A percentile compares a stretch with the other conserved stretches of the same genome.
phyloP scores from a whole-genome alignment of 1,284 basidiomycete species.

The Sporisorium sorghi region DNA sequence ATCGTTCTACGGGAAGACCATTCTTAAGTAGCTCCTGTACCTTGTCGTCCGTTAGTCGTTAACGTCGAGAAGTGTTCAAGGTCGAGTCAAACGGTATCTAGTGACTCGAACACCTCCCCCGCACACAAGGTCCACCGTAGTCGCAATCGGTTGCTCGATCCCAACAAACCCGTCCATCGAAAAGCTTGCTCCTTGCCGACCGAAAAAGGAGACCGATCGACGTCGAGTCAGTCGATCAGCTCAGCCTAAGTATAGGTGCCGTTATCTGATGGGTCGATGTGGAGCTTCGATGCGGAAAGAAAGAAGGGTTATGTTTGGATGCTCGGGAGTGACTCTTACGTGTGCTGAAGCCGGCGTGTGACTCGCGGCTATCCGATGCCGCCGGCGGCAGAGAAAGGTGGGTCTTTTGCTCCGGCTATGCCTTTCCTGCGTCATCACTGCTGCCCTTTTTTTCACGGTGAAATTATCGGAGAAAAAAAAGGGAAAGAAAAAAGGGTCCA shows the following conservation, averaged over 20 bases:
- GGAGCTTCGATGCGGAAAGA: no score
- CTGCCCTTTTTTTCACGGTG: slow-evolving; percentile 4
- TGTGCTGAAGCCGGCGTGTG: no score
- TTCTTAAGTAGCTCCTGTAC: background rate
- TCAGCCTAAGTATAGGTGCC: no score
- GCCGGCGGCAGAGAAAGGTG: background rate
- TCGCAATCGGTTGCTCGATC: background rate
- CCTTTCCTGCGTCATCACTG: background rate
- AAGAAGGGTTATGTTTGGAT: background rate
- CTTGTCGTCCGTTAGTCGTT: no score
- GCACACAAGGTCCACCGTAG: background rate
- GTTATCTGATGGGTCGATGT: no score
- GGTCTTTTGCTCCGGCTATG: background rate
- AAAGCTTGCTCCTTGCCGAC: background rate
- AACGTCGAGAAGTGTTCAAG: background rate
- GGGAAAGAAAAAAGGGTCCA: background rate
- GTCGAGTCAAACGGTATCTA: background rate
- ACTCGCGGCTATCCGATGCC: no score
- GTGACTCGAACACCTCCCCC: background rate
- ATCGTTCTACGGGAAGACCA: background rate
- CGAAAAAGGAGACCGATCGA: background rate
- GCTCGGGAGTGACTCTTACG: background rate
- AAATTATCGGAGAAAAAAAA: slow-evolving; percentile 10
- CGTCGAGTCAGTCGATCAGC: no score
- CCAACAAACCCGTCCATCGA: background rate